phyloP scores from a whole-genome alignment of 2,329 filamentous ascomycete genomes.

The Ilyonectria sp. region DNA sequence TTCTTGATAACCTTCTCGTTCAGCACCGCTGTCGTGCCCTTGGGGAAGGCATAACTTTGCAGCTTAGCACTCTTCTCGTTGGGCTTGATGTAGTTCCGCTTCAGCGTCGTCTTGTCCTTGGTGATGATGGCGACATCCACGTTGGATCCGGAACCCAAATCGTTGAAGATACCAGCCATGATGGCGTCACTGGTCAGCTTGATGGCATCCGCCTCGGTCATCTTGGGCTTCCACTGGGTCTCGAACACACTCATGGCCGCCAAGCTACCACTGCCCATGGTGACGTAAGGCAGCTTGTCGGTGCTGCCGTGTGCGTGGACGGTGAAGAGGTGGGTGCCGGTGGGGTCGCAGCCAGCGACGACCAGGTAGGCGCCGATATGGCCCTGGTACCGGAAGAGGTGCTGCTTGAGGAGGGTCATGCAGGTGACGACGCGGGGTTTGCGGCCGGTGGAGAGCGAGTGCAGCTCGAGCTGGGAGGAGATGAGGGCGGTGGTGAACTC shows the following conservation, averaged over 20 bases:
- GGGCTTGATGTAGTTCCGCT: constrained; percentile 93
- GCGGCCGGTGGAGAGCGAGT: constrained; percentile 95
- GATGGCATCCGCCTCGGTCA: constrained; percentile 86
- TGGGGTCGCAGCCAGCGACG: constrained; percentile 96
- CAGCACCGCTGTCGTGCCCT: constrained; percentile 94
- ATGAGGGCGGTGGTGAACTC: constrained; percentile 99
- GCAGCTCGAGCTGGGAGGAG: constrained; percentile 98
- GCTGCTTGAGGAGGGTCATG: constrained; percentile 99
- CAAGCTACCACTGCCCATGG: constrained; percentile 96
- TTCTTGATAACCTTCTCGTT: constrained; percentile 97
- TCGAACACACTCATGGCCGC: constrained; percentile 99
- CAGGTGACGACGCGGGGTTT: constrained; percentile 97
- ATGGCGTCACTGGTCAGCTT: constrained; percentile 89
- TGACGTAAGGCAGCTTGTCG: constrained; percentile 99
- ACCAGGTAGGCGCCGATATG: constrained; percentile 98
- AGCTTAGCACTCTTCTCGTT: constrained; percentile 94
- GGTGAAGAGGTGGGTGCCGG: constrained; percentile 94
- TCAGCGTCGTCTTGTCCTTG: constrained; percentile 91
- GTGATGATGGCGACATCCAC: constrained; percentile 98
- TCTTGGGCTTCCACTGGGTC: constrained; percentile 88
- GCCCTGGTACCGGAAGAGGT: constrained; percentile 98
- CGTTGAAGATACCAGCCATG: constrained; percentile 98
- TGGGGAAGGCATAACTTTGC: constrained; percentile 90
- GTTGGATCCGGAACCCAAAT: constrained; percentile 96
- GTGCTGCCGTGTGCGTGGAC: constrained; percentile 98